A percentile compares a stretch with the other conserved stretches of the same genome.
Conservation (phyloP, 352 stramenopile species). For the Pythium diclinum region DNA sequence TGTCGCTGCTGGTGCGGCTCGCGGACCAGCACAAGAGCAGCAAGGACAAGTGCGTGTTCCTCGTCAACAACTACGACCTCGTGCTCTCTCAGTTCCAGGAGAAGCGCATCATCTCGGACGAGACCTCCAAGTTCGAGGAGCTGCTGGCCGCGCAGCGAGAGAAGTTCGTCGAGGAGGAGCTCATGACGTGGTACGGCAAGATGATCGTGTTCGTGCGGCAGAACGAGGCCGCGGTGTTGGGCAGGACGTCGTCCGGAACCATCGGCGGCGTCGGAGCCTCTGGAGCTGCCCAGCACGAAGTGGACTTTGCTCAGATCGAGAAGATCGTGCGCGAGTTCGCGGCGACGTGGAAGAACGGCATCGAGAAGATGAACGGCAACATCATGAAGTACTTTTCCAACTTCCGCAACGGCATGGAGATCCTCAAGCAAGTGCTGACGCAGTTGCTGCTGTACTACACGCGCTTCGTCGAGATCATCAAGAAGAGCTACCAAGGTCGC, state of each 20-base stretch:
- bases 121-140: conserved; percentile 94
- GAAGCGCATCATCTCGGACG: conserved; percentile 90
- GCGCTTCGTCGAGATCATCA: conserved; percentile 96
- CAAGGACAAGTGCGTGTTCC: conserved; percentile 96
- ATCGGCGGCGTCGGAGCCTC: conserved; percentile 11
- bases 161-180: conserved; percentile 97
- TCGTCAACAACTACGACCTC: conserved; percentile 98
- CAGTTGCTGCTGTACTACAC: conserved; percentile 99
- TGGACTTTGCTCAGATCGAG: conserved; percentile 91
- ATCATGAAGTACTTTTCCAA: conserved; percentile 98
- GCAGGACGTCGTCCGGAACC: conserved; percentile 32
- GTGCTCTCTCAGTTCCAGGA: conserved; percentile 96
- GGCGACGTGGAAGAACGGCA: conserved; percentile 93
- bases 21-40: conserved; percentile 89
- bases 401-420: conserved; percentile 98
- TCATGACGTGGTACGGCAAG: conserved; percentile 91
- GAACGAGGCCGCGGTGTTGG: conserved; percentile 84
- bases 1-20: conserved; percentile 77
- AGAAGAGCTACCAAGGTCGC: conserved; percentile 82
- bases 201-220: conserved; percentile 98
- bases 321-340: conserved; percentile 95
- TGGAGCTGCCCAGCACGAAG: conserved; percentile 29
- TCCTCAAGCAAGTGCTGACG: conserved; percentile 98
- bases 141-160: conserved; percentile 92
- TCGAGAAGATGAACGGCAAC: conserved; percentile 97